Conservation (phyloP, 225 moss, liverwort and hornwort genomes). For the Sphagnum tenellum region DNA sequence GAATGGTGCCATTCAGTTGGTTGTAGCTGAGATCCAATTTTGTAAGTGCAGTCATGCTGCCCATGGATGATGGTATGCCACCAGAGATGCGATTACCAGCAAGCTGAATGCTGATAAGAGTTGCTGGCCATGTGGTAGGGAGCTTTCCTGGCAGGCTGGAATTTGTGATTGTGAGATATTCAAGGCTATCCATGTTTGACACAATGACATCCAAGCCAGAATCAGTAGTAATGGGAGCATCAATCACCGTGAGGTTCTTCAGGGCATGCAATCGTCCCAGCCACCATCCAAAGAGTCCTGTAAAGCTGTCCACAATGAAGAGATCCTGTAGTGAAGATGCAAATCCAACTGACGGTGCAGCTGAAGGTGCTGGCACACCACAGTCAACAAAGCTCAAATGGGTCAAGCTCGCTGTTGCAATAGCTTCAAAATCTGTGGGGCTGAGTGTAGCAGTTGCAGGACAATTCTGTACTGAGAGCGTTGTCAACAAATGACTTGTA, state of each 20-base stretch:
- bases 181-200: slow-evolving; percentile 8
- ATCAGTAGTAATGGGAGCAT: slow-evolving; percentile 11
- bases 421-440: too few relatives aligned
- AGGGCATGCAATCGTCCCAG: slow-evolving; percentile 22
- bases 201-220: slow-evolving; percentile 19
- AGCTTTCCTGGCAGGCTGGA: slow-evolving; percentile 14
- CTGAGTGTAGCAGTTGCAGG: too few relatives aligned
- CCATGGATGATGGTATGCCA: slow-evolving; percentile 21
- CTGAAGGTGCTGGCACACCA: too few relatives aligned
- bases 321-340: too few relatives aligned
- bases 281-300: slow-evolving; percentile 34
- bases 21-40: slow-evolving; percentile 33
- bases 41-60: slow-evolving; percentile 10
- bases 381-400: too few relatives aligned
- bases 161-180: slow-evolving; percentile 20
- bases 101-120: slow-evolving; percentile 10
- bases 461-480: too few relatives aligned
- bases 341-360: too few relatives aligned
- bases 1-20: slow-evolving; percentile 36
- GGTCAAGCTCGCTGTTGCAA: too few relatives aligned
- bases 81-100: slow-evolving; percentile 19
- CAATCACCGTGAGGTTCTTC: slow-evolving; percentile 15
- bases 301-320: too few relatives aligned
- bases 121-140: slow-evolving; percentile 11
- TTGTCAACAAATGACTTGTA: too few relatives aligned